Conservation (phyloP, 495 filamentous ascomycete species). For the Penicillium taxi region DNA sequence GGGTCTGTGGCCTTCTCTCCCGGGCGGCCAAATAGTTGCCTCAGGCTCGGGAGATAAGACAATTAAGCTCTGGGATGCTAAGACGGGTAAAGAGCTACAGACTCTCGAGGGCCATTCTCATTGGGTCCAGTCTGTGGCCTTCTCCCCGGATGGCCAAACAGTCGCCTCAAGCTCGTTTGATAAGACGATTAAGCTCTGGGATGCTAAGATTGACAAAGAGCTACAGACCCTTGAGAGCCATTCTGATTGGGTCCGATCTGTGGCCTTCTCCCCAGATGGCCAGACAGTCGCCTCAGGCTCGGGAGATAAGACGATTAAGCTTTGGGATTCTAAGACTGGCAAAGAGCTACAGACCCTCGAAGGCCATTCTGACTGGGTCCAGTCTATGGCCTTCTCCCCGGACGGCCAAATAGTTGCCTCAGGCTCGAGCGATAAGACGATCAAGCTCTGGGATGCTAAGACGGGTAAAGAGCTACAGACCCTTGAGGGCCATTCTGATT, state of each 20-base stretch:
- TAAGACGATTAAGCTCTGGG: constrained; percentile 2
- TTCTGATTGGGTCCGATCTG: constrained; percentile 6
- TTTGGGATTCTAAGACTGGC: constrained; percentile 7
- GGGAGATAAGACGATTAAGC: constrained; percentile 19
- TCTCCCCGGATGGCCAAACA: constrained; percentile 13
- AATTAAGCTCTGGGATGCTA: neutral
- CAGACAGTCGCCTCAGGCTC: constrained; percentile 25
- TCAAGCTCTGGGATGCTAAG: constrained; percentile 1
- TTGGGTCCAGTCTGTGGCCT: too few species aligned
- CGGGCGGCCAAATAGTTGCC: too few species aligned
- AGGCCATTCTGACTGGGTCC: too few species aligned
- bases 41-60: too few species aligned
- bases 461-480: neutral
- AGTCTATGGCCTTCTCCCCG: neutral
- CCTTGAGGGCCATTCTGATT: too few species aligned
- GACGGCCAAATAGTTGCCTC: constrained; percentile 2
- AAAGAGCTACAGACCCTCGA: constrained; percentile 1
- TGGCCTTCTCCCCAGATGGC: constrained; percentile 21
- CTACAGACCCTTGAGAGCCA: constrained; percentile 12
- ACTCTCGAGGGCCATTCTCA: constrained; percentile 14
- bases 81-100: constrained; percentile 6
- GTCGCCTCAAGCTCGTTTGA: constrained; percentile 17
- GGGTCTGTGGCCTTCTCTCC: too few species aligned
- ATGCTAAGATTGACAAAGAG: neutral
- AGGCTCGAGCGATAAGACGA: neutral